Evolutionary conservation across 306 rosid genomes (phyloP).

Genomic region (Citrullus mucosospermus): DNA sequence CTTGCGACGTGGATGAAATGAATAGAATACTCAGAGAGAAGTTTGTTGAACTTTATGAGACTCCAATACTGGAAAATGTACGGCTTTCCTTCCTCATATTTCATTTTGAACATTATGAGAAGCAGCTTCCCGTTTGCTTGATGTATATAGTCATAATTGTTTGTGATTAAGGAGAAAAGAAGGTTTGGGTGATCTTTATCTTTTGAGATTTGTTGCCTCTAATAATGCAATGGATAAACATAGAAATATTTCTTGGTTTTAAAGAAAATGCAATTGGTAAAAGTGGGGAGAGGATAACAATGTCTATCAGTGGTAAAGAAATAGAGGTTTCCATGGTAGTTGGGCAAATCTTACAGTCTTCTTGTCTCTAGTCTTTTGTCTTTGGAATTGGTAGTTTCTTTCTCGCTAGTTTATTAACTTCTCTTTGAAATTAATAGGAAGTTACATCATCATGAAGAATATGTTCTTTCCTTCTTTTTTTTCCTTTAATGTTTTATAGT

Average conservation of each 20-base stretch:
- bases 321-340: too few species aligned
- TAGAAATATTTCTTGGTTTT: not conserved
- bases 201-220: not conserved
- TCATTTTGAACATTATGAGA: not conserved
- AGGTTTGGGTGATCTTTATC: not conserved
- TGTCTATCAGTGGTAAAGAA: too few species aligned
- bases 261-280: not conserved
- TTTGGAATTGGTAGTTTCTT: not conserved
- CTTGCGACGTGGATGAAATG: constrained; percentile 82
- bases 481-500: not conserved
- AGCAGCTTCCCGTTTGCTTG: not conserved
- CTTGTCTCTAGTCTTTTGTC: too few species aligned
- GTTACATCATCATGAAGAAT: not conserved
- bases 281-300: not conserved
- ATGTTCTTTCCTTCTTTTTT: too few species aligned
- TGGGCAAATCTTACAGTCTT: too few species aligned
- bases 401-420: not conserved
- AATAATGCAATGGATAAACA: not conserved
- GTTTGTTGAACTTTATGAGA: constrained; percentile 76
- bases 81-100: not conserved
- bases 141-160: not conserved
- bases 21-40: constrained; percentile 65
- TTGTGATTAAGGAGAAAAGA: not conserved
- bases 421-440: not conserved
- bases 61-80: constrained; percentile 79